Conservation (phyloP, 345 rosid species). For the Rubroshorea leprosula region DNA sequence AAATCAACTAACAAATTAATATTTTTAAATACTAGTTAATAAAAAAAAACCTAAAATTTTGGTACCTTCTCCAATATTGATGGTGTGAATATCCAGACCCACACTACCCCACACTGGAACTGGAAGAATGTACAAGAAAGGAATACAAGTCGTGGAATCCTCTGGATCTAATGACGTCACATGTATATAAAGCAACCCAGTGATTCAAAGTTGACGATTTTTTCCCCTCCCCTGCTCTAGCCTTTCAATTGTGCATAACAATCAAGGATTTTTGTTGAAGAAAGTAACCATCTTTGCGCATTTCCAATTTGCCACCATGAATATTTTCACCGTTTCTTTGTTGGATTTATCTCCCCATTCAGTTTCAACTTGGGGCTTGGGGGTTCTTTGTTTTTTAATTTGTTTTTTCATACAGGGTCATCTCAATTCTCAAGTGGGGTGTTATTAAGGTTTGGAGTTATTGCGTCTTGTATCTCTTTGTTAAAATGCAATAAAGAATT, state of each 20-base stretch:
- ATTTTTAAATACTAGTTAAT: too few relatives aligned
- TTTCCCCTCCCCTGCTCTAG: too few relatives aligned
- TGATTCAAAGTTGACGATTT: not conserved
- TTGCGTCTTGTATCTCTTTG: not conserved
- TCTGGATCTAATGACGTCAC: not conserved
- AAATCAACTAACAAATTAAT: too few relatives aligned
- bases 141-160: not conserved
- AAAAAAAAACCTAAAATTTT: too few relatives aligned
- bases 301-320: not conserved
- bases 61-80: too few relatives aligned
- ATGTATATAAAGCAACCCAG: not conserved
- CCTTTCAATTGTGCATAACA: too few relatives aligned
- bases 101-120: not conserved
- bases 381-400: too few relatives aligned
- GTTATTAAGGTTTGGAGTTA: not conserved
- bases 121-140: conserved; percentile 8
- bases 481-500: conserved; percentile 5
- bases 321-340: not conserved
- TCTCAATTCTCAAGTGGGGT: not conserved
- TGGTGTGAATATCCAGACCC: too few relatives aligned
- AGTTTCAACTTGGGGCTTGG: not conserved
- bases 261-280: too few relatives aligned
- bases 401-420: too few relatives aligned
- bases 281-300: not conserved
- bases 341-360: not conserved